Percentiles rank a stretch among this genome's conserved stretches.
Evolutionary conservation across 2,329 filamentous ascomycete species (phyloP).

Genomic region (Ascosphaera aggregata): DNA sequence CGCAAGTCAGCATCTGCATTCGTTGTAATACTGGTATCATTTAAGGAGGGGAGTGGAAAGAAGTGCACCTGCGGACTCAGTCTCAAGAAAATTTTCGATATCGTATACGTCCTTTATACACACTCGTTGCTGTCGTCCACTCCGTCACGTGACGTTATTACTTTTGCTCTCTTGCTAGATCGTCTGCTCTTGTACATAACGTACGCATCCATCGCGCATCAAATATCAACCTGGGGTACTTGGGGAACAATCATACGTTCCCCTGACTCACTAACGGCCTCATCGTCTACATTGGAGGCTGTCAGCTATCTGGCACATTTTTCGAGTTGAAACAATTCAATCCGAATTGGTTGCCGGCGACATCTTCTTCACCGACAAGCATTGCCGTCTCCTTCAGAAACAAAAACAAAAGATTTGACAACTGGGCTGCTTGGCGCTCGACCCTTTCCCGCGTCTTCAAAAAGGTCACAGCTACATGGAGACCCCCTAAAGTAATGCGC

Average conservation of each 20-base stretch:
- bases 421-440: neutral
- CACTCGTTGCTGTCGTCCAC: neutral
- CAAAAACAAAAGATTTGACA: slow-evolving; percentile 1
- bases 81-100: neutral
- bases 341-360: too few species aligned
- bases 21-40: too few species aligned
- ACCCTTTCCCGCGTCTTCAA: neutral
- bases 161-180: neutral
- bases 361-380: neutral
- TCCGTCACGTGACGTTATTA: neutral
- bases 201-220: too few species aligned
- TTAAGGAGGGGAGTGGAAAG: too few species aligned
- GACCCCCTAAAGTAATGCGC: neutral
- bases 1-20: too few species aligned
- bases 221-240: too few species aligned
- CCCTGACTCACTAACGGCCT: too few species aligned
- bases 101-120: too few species aligned
- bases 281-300: too few species aligned
- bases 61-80: neutral
- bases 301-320: too few species aligned
- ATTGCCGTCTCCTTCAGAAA: neutral
- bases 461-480: neutral
- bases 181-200: neutral
- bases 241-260: too few species aligned
- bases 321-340: too few species aligned